These are phyloP conservation scores for Fagopyrum homotropicum DNA, from an alignment of 148 eudicot species.

Conservation along the genomic window DNA sequence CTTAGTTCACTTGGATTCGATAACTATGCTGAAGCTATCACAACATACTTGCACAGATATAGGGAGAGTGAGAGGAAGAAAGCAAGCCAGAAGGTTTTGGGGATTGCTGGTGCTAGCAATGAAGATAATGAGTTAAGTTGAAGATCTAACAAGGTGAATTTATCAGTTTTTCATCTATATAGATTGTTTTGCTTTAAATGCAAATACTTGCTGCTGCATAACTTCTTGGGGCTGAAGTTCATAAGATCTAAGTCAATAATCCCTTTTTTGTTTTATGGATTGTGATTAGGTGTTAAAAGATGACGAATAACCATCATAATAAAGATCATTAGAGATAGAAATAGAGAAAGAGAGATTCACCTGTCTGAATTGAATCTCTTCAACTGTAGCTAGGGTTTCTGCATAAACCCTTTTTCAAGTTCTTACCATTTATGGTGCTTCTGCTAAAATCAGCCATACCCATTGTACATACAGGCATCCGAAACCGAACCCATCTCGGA, in stretches of 20 bases:
- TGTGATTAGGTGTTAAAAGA: too few species aligned
- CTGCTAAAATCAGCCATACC: neutral
- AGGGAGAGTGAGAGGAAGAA: conserved; percentile 38
- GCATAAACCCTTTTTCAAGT: neutral
- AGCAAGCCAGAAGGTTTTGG: conserved; percentile 3
- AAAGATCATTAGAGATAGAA: conserved; percentile 4
- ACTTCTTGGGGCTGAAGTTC: neutral
- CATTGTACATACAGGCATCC: neutral
- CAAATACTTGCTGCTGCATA: too few species aligned
- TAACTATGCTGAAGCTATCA: conserved; percentile 33
- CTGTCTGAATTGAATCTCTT: neutral
- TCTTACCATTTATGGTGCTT: neutral
- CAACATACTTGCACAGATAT: conserved; percentile 32
- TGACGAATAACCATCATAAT: too few species aligned
- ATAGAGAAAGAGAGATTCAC: neutral
- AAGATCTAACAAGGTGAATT: neutral
- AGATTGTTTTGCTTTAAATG: neutral
- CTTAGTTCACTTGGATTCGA: conserved; percentile 48
- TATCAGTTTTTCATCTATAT: too few species aligned
- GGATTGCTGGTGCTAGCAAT: neutral
- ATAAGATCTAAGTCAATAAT: neutral
- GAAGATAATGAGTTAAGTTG: neutral
- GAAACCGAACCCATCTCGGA: neutral
- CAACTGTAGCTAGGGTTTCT: neutral
- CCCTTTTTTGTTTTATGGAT: neutral